Conservation (phyloP, 345 rosid genomes). For the Salix koriyanagi region DNA sequence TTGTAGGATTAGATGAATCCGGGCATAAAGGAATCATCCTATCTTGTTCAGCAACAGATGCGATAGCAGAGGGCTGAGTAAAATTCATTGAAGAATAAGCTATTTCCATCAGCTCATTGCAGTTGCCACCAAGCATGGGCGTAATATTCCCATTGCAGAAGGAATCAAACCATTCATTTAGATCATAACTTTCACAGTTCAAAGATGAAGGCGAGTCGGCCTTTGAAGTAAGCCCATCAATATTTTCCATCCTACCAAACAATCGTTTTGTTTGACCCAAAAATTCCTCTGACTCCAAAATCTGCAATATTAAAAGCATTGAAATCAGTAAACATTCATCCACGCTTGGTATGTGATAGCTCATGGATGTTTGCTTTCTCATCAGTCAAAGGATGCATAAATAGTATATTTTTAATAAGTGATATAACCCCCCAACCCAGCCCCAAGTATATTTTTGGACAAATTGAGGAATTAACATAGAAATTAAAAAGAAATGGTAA, state of each 20-base stretch:
- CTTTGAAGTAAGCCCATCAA: conserved; percentile 20
- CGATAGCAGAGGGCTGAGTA: conserved; percentile 10
- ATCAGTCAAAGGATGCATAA: background rate
- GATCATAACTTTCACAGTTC: conserved; percentile 37
- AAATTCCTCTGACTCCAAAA: conserved; percentile 54
- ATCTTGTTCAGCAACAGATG: conserved; percentile 17
- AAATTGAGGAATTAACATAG: too few relatives aligned
- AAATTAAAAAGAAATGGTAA: too few relatives aligned
- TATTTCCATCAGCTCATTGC: conserved; percentile 36
- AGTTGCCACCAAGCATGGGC: conserved; percentile 33
- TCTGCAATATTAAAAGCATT: conserved; percentile 38
- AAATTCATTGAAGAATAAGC: conserved; percentile 32
- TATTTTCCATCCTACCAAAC: conserved; percentile 31
- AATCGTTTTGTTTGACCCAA: conserved; percentile 48
- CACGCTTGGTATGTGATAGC: background rate
- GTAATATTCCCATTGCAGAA: conserved; percentile 38
- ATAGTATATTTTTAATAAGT: background rate
- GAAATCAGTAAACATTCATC: conserved; percentile 4
- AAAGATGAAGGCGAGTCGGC: conserved; percentile 29
- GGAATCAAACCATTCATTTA: conserved; percentile 58
- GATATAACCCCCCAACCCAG: background rate
- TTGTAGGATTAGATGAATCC: conserved; percentile 8
- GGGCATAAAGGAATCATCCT: conserved; percentile 8
- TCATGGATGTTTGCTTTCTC: background rate
- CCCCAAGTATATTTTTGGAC: background rate